phyloP scores from a whole-genome alignment of 1,284 basidiomycete genomes.

The Moesziomyces sp. region DNA sequence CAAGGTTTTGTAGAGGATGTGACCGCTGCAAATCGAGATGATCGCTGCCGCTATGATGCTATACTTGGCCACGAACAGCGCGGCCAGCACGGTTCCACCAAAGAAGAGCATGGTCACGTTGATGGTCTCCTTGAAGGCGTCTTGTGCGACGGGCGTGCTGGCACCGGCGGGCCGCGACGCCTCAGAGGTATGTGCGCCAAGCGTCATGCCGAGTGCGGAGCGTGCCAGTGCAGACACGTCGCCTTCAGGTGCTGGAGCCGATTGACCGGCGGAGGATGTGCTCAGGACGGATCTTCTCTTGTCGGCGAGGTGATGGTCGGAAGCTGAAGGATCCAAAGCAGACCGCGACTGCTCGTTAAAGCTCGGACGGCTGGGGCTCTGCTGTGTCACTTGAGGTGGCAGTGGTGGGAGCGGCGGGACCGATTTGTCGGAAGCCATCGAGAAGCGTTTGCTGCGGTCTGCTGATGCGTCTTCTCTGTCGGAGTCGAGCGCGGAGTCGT shows the following conservation, averaged over 20 bases:
- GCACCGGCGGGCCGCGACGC: background rate
- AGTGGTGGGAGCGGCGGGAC: constrained; percentile 41
- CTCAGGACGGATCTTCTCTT: constrained; percentile 10
- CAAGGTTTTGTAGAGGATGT: constrained; percentile 48
- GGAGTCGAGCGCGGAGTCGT: constrained; percentile 5
- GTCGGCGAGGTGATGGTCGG: background rate
- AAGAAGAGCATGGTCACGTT: constrained; percentile 51
- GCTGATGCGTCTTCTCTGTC: constrained; percentile 2
- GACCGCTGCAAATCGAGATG: constrained; percentile 27
- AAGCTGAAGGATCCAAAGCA: background rate
- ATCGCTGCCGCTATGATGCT: constrained; percentile 31
- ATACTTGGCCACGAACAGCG: constrained; percentile 33
- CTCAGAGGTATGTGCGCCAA: constrained; percentile 17
- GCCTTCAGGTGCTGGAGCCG: constrained; percentile 7
- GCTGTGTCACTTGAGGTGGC: constrained; percentile 6
- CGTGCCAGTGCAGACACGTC: constrained; percentile 15
- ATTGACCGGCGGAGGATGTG: constrained; percentile 12
- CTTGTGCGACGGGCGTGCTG: constrained; percentile 7
- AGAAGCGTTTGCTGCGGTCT: constrained; percentile 31
- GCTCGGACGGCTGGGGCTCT: background rate
- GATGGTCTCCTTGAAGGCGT: constrained; percentile 41
- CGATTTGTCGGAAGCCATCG: constrained; percentile 20
- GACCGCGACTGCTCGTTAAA: constrained; percentile 1
- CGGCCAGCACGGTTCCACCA: constrained; percentile 39
- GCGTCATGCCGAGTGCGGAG: constrained; percentile 23